Evolutionary conservation across 2,329 filamentous ascomycete genomes (phyloP).

Genomic region (Fusarium chuoi): DNA sequence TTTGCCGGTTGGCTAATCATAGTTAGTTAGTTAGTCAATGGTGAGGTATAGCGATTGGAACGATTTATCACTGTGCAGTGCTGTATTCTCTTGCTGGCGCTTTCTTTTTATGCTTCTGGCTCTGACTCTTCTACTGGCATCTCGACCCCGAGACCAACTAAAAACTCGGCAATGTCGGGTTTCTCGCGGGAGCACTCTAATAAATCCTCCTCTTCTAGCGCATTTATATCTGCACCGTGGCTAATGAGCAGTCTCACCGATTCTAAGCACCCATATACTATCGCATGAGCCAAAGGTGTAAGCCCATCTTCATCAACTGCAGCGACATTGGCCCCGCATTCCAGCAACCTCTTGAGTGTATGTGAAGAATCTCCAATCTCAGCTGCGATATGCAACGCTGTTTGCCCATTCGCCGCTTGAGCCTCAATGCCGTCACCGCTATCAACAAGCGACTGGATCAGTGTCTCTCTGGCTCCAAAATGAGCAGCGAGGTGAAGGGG

Average conservation of each 20-base stretch:
- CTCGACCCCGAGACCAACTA: not conserved
- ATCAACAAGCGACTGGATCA: not conserved
- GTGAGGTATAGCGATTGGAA: fast-evolving
- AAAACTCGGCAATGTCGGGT: not conserved
- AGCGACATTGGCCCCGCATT: not conserved
- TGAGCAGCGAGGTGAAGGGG: constrained; percentile 5
- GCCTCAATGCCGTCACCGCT: not conserved
- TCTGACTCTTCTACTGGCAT: not conserved
- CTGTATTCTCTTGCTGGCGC: not conserved
- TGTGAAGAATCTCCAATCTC: not conserved
- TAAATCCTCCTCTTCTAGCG: not conserved
- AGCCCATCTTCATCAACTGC: not conserved
- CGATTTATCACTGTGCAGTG: not conserved
- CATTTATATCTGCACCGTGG: not conserved
- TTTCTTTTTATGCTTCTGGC: not conserved
- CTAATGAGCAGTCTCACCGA: constrained; percentile 9
- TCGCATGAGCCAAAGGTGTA: not conserved
- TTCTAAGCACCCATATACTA: not conserved
- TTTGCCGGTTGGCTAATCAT: not conserved
- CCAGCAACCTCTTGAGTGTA: not conserved
- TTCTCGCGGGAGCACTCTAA: not conserved
- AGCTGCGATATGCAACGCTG: constrained; percentile 2
- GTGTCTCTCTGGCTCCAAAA: not conserved
- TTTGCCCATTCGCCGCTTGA: not conserved
- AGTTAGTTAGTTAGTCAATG: fast-evolving